Evolutionary conservation across 306 rosid genomes (phyloP).

Genomic region (Fagus sylvatica): DNA sequence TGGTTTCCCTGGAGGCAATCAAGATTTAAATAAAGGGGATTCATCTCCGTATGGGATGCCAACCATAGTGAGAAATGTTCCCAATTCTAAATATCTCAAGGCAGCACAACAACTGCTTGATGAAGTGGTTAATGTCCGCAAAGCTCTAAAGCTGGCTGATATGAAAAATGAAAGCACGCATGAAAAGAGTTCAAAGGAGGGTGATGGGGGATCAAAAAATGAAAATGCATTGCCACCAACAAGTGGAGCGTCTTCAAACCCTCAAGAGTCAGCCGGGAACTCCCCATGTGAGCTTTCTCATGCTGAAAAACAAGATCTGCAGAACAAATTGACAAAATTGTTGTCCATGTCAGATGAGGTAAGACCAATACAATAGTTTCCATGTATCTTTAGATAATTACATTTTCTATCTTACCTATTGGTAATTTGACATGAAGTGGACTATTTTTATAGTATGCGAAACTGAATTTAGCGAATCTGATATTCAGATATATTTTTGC

Average conservation of each 20-base stretch:
- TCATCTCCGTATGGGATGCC: slow-evolving; percentile 56
- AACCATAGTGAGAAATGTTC: slow-evolving; percentile 44
- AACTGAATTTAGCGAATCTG: not conserved
- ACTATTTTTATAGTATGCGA: not conserved
- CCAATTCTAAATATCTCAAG: slow-evolving; percentile 70
- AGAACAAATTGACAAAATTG: slow-evolving; percentile 70
- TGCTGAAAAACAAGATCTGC: slow-evolving; percentile 72
- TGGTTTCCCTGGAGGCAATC: slow-evolving; percentile 47
- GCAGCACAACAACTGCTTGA: slow-evolving; percentile 74
- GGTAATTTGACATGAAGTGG: not conserved
- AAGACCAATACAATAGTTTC: slow-evolving; percentile 8
- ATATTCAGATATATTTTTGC: not conserved
- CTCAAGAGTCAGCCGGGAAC: slow-evolving; percentile 49
- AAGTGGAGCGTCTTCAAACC: slow-evolving; percentile 41
- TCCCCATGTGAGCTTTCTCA: slow-evolving; percentile 61
- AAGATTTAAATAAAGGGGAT: slow-evolving; percentile 47
- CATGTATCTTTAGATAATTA: not conserved
- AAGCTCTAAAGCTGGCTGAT: slow-evolving; percentile 49
- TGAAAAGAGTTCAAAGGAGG: slow-evolving; percentile 43
- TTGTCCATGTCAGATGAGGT: slow-evolving; percentile 84
- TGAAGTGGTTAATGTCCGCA: slow-evolving; percentile 71
- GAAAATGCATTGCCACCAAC: slow-evolving; percentile 37
- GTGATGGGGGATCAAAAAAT: slow-evolving; percentile 46
- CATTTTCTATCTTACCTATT: not conserved
- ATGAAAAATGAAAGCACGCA: slow-evolving; percentile 39